Percentiles rank a stretch among this genome's conserved stretches.
Conservation (phyloP, 345 rosid genomes). For the Populus deltoides region DNA sequence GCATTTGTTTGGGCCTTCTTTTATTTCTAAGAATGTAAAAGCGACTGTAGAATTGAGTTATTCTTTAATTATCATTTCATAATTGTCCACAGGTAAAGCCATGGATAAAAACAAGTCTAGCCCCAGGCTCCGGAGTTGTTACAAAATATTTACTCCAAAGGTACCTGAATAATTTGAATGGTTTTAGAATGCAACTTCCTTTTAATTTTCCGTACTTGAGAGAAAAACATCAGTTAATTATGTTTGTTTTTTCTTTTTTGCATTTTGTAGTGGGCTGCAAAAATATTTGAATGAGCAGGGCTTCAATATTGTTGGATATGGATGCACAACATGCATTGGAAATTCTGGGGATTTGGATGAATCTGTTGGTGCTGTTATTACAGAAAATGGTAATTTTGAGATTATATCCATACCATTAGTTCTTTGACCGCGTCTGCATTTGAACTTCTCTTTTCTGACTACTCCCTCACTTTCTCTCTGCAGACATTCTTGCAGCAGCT, state of each 20-base stretch:
- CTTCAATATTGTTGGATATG: conserved; percentile 34
- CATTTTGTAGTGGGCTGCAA: conserved; percentile 60
- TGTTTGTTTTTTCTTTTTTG: neutral
- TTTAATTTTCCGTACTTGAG: neutral
- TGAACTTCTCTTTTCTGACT: neutral
- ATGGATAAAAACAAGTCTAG: conserved; percentile 98
- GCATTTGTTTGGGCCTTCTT: neutral
- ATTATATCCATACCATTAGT: neutral
- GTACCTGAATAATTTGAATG: conserved; percentile 21
- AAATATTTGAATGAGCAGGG: conserved; percentile 27
- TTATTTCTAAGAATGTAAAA: too few species aligned
- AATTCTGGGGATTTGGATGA: conserved; percentile 31
- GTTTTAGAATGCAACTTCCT: neutral
- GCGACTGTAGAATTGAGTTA: too few species aligned
- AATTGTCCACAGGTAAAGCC: conserved; percentile 71
- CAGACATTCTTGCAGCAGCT: conserved; percentile 91
- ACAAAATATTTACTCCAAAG: conserved; percentile 81
- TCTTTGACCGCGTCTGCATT: neutral
- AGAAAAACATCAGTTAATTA: neutral
- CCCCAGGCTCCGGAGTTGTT: conserved; percentile 99
- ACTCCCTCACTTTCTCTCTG: neutral
- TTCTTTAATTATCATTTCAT: too few species aligned
- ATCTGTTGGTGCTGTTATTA: conserved; percentile 28
- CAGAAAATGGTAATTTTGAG: conserved; percentile 21
- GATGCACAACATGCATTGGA: conserved; percentile 37